These are phyloP conservation scores for Pneumocystis sp. DNA, from an alignment of 1,139 yeast species.

Conservation along the genomic window DNA sequence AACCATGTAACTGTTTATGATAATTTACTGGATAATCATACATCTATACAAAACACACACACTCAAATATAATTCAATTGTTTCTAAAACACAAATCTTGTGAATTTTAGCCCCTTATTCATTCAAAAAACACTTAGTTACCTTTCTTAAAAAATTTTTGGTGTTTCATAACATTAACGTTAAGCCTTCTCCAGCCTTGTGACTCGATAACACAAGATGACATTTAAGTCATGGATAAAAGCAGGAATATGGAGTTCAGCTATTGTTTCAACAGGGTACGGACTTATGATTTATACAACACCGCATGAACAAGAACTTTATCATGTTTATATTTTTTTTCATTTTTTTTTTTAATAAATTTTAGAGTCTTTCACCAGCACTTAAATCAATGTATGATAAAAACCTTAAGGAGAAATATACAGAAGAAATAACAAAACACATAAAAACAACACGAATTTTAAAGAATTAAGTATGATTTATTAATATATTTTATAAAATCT, in stretches of 20 bases:
- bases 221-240: not conserved
- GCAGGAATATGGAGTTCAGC: not conserved
- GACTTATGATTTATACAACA: not conserved
- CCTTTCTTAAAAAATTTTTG: not conserved
- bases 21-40: not conserved
- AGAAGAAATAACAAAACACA: not conserved
- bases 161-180: not conserved
- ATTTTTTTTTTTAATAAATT: not conserved
- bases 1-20: not conserved
- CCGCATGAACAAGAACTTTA: not conserved
- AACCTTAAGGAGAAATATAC: not conserved
- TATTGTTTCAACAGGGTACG: not conserved
- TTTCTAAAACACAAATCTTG: not conserved
- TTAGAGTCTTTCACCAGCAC: not conserved
- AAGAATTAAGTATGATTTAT: not conserved
- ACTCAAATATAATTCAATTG: not conserved
- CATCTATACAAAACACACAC: not conserved
- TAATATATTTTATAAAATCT: not conserved
- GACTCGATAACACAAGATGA: not conserved
- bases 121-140: not conserved
- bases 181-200: not conserved
- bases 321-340: not conserved
- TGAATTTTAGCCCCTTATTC: not conserved
- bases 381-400: not conserved
- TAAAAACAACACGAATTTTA: not conserved